These are phyloP conservation scores for Phytophthora sp. DNA, from an alignment of 352 stramenopile species.

Conservation along the genomic window DNA sequence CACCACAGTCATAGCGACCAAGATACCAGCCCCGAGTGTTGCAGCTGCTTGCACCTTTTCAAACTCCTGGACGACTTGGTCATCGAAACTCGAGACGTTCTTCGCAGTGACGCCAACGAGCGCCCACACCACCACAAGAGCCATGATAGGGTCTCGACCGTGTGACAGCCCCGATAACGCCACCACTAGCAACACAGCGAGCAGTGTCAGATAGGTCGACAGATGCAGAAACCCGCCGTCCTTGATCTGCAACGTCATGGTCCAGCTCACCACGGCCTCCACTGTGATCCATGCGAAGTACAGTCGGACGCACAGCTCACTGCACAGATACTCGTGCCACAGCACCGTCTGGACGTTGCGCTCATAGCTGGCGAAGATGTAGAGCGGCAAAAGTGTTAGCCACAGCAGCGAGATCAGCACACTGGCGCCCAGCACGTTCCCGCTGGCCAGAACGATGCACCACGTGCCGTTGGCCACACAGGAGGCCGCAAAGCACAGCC, in stretches of 20 bases:
- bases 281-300: slow-evolving; percentile 75
- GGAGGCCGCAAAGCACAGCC: slow-evolving; percentile 59
- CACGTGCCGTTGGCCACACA: slow-evolving; percentile 58
- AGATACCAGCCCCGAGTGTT: slow-evolving; percentile 42
- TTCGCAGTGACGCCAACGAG: slow-evolving; percentile 59
- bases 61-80: slow-evolving; percentile 32
- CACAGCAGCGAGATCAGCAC: slow-evolving; percentile 64
- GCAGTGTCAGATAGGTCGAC: slow-evolving; percentile 49
- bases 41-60: slow-evolving; percentile 50
- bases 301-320: slow-evolving; percentile 64
- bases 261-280: slow-evolving; percentile 59
- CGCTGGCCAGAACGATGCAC: slow-evolving; percentile 59
- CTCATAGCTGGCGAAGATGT: slow-evolving; percentile 67
- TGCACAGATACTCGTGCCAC: slow-evolving; percentile 65
- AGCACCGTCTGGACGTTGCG: slow-evolving; percentile 46
- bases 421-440: slow-evolving; percentile 43
- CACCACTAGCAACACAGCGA: slow-evolving; percentile 50
- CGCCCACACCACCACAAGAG: slow-evolving; percentile 55
- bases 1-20: slow-evolving; percentile 39
- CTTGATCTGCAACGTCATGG: slow-evolving; percentile 52
- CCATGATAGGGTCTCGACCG: slow-evolving; percentile 60
- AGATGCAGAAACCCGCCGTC: slow-evolving; percentile 46
- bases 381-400: slow-evolving; percentile 65
- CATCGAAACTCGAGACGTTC: slow-evolving; percentile 31
- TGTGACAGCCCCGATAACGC: slow-evolving; percentile 54